Base-by-base conservation (phyloP, 352 stramenopile species). In the Pythium coloratum region DNA sequence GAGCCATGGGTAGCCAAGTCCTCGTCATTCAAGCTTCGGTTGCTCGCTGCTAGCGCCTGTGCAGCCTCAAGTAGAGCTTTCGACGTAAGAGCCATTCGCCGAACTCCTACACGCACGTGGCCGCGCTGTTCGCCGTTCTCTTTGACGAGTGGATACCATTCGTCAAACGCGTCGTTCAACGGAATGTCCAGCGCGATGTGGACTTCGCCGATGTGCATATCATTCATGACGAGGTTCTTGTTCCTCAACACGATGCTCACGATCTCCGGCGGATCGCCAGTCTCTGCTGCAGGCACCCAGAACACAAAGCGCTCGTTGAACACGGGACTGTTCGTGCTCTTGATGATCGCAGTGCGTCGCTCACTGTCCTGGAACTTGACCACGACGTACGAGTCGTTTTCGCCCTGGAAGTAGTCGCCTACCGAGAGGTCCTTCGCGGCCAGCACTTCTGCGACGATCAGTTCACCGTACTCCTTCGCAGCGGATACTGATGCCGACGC, bases 291-390 rank as follows among this genome's bases (percentile, higher is more conserved):
- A 28, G 80, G 73, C 20, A 88, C 40, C 79, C 81, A 92, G 69
- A 90, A 88, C 53, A 92, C 79, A 54, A 92, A 92, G 0, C 84
- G 80, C 33, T 91, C 81, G 62, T 90, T 89, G 67, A 86, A 84
- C 20, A 81, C 67, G 8, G 73, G 70, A 12, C 67, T 71, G 28
- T 73, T 70, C 5, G 63, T 72, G 18, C 60, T 65, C 16, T 67
- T 65, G 10, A 69, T 70, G 42, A 78, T 70, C 16, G 59, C 57
- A 0, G 81, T 82, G 40, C 75, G 71, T 26, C 78, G 83, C 40
- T 74, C 75, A 62, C 71, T 67, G 10, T 67, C 55, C 8, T 75
- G 69, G 30, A 87, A 75, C 9, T 70, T 67, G 42, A 86, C 78
- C n/a, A 66, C 40, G n/a, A 89, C 73, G 6, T 83, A 81, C 18